phyloP scores from a whole-genome alignment of 371 early-diverging fungal genomes.

The Chytridiales sp. region DNA sequence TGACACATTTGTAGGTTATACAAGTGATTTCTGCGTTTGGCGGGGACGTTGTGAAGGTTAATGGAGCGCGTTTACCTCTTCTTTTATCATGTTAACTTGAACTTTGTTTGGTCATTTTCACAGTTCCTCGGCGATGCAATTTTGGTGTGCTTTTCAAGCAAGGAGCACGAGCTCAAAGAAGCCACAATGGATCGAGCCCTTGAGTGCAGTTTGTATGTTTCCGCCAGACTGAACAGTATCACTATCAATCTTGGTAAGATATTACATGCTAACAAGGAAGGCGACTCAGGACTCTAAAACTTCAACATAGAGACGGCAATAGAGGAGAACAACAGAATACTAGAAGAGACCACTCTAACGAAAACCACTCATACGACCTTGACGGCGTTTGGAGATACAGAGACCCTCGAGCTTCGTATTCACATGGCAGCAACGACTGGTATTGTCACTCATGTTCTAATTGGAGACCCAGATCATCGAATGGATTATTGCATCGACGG shows the following conservation, averaged over 20 bases:
- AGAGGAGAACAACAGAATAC: too few relatives aligned
- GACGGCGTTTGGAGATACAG: background rate
- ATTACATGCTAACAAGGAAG: too few relatives aligned
- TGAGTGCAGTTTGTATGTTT: background rate
- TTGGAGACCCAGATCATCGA: background rate
- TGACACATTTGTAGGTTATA: background rate
- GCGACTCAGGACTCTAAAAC: too few relatives aligned
- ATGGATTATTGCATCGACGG: conserved; percentile 11
- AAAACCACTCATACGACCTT: background rate
- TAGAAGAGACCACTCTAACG: background rate
- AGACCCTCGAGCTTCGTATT: background rate
- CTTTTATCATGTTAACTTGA: background rate
- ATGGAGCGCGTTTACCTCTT: background rate
- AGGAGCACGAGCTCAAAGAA: background rate
- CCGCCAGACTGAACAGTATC: too few relatives aligned
- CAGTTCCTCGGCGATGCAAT: conserved; percentile 12
- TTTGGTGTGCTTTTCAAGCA: background rate
- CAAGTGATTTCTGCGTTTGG: background rate
- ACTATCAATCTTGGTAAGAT: background rate
- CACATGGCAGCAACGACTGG: conserved; percentile 7
- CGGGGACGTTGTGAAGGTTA: conserved; percentile 12
- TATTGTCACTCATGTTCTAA: conserved; percentile 1
- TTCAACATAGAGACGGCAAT: too few relatives aligned
- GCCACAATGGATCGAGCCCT: background rate
- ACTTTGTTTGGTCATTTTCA: too few relatives aligned